phyloP scores from a whole-genome alignment of 352 stramenopile species.

The Globisporangium nodosum region DNA sequence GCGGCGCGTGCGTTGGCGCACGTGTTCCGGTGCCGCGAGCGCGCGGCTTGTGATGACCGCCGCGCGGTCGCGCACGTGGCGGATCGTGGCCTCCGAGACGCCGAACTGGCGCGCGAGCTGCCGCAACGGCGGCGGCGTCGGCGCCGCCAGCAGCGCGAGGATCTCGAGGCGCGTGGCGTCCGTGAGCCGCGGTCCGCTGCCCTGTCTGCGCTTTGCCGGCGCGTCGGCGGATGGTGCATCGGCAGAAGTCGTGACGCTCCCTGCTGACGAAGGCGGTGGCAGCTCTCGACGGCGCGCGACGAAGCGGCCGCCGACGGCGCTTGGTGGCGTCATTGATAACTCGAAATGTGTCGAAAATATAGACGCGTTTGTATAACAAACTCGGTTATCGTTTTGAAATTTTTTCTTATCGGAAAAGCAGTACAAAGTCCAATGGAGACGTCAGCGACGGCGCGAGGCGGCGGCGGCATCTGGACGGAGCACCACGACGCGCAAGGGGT shows the following conservation, averaged over 20 bases:
- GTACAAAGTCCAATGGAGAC: not conserved
- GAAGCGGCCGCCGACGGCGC: too few relatives aligned
- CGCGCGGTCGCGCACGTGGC: constrained; percentile 12
- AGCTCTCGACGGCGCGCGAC: too few relatives aligned
- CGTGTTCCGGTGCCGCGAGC: constrained; percentile 9
- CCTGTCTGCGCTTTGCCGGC: not conserved
- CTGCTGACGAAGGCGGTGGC: too few relatives aligned
- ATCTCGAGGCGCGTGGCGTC: constrained; percentile 15
- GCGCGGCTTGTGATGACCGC: constrained; percentile 9
- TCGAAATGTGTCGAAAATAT: too few relatives aligned
- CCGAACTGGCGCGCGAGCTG: constrained; percentile 9
- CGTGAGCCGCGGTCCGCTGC: constrained; percentile 10
- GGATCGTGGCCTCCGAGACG: constrained; percentile 13
- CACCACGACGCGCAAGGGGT: constrained; percentile 59
- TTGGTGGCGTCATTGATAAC: too few relatives aligned
- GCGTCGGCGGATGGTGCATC: too few relatives aligned
- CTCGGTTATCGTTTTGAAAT: not conserved
- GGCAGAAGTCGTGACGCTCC: not conserved
- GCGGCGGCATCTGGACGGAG: constrained; percentile 62
- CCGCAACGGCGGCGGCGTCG: constrained; percentile 9
- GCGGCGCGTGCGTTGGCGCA: constrained; percentile 10
- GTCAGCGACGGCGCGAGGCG: too few relatives aligned
- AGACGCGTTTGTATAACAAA: too few relatives aligned
- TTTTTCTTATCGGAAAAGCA: not conserved
- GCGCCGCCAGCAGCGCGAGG: constrained; percentile 7